Conservation (phyloP, 164 flowering plant genomes). For the Litsea cubeba region DNA sequence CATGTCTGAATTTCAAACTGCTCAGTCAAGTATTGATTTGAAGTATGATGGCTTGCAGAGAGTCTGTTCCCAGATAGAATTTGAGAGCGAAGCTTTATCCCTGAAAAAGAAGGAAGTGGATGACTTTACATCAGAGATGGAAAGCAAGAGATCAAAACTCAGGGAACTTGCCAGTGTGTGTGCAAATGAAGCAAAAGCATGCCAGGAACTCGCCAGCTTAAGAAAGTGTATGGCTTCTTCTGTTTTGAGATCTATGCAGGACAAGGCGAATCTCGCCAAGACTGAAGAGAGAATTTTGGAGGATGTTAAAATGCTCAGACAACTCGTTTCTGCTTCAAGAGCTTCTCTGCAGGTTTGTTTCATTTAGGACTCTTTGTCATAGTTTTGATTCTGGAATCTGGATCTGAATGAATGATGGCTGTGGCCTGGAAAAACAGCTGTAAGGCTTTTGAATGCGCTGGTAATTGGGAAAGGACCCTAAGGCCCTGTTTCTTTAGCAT, state of each 20-base stretch:
- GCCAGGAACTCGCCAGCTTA: constrained; percentile 39
- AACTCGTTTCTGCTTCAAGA: constrained; percentile 52
- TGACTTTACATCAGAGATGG: constrained; percentile 34
- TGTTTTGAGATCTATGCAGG: constrained; percentile 44
- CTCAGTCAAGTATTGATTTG: constrained; percentile 34
- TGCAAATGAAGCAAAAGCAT: constrained; percentile 46
- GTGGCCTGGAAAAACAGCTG: background rate
- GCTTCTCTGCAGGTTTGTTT: constrained; percentile 61
- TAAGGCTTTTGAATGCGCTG: background rate
- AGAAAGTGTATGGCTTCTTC: constrained; percentile 43
- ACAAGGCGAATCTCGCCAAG: constrained; percentile 52
- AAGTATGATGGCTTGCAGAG: constrained; percentile 38
- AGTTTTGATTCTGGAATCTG: background rate
- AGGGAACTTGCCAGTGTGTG: constrained; percentile 44
- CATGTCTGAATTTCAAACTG: constrained; percentile 45
- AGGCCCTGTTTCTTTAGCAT: background rate
- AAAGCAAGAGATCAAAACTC: constrained; percentile 38
- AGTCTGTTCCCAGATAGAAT: constrained; percentile 33
- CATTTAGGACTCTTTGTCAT: background rate
- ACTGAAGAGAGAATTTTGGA: constrained; percentile 53
- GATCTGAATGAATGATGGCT: background rate
- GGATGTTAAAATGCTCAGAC: constrained; percentile 46
- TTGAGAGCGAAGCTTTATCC: constrained; percentile 37
- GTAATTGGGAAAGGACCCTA: background rate
- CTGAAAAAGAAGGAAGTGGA: constrained; percentile 54